phyloP scores from a whole-genome alignment of 1,284 basidiomycete genomes.

The Cryptococcus wingfieldii region DNA sequence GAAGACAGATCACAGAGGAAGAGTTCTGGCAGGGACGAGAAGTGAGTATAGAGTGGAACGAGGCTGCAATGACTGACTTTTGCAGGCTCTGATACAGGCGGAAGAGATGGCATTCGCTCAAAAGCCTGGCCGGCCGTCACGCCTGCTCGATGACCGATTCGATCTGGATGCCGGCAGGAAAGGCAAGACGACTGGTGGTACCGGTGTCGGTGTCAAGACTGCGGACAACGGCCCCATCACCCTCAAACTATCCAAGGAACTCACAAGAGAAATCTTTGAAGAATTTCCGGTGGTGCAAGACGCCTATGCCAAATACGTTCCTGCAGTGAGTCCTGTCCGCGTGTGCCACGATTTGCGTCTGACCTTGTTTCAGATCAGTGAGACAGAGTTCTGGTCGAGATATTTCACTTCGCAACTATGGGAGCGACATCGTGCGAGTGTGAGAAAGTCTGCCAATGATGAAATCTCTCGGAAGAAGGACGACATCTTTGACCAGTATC shows the following conservation, averaged over 20 bases:
- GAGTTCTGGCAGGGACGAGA: slow-evolving; percentile 96
- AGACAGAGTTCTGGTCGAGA: slow-evolving; percentile 90
- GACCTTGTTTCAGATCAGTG: slow-evolving; percentile 60
- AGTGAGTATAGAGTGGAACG: slow-evolving; percentile 52
- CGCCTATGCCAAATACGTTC: slow-evolving; percentile 90
- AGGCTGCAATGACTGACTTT: slow-evolving; percentile 6
- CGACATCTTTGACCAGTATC: slow-evolving; percentile 89
- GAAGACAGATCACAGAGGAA: slow-evolving; percentile 75
- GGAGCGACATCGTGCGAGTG: slow-evolving; percentile 88
- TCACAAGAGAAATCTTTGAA: slow-evolving; percentile 93
- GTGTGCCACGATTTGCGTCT: background rate
- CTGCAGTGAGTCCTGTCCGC: slow-evolving; percentile 46
- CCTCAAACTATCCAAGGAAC: slow-evolving; percentile 81
- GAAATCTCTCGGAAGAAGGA: slow-evolving; percentile 84
- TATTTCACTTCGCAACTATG: slow-evolving; percentile 96
- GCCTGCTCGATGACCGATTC: slow-evolving; percentile 80
- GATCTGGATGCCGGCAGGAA: slow-evolving; percentile 54
- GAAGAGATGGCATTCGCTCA: slow-evolving; percentile 60
- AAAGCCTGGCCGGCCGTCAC: slow-evolving; percentile 73
- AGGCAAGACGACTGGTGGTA: slow-evolving; percentile 34
- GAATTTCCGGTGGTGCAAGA: slow-evolving; percentile 92
- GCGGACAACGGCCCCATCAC: slow-evolving; percentile 32
- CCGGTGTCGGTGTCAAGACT: slow-evolving; percentile 55
- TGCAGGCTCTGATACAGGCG: slow-evolving; percentile 67
- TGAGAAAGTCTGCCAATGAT: slow-evolving; percentile 56